Conservation (phyloP, 805 yeast genomes). For the Ogataea parapolymorpha region DNA sequence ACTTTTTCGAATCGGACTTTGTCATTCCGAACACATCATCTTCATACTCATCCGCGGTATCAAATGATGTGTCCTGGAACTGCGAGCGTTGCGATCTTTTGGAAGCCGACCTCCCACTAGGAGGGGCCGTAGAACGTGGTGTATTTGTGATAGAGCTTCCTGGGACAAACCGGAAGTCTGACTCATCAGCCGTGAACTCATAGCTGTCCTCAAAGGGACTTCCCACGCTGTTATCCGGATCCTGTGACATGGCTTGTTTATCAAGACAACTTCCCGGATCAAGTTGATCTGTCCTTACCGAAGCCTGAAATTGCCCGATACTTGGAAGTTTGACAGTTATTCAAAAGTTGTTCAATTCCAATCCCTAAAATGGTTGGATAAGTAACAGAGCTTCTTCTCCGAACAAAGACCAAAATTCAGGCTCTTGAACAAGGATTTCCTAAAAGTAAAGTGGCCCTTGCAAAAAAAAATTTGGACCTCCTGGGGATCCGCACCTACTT, state of each 20-base stretch:
- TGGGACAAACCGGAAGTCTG: conserved; percentile 9
- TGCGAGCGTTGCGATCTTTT: conserved; percentile 5
- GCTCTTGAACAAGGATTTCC: background rate
- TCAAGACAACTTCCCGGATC: background rate
- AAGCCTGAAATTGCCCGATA: background rate
- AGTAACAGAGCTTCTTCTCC: background rate
- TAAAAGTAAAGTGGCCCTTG: conserved; percentile 8
- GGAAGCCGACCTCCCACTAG: conserved; percentile 10
- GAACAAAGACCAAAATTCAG: background rate
- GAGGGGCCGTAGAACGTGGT: conserved; percentile 14
- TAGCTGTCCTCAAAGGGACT: conserved; percentile 20
- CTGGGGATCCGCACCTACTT: background rate
- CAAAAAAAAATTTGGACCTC: conserved; percentile 5
- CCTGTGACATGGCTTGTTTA: conserved; percentile 11
- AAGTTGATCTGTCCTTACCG: conserved; percentile 8
- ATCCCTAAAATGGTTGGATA: background rate
- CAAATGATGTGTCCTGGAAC: conserved; percentile 2
- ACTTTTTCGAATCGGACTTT: conserved; percentile 25
- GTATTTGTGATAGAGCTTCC: conserved; percentile 11
- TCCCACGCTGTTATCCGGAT: conserved; percentile 11
- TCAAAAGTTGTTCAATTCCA: background rate
- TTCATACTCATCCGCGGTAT: conserved; percentile 2
- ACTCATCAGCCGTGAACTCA: conserved; percentile 12
- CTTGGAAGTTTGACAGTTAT: too few species aligned
- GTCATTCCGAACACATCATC: conserved; percentile 10